Percentiles rank a stretch among this genome's conserved stretches.
phyloP scores from a whole-genome alignment of 371 early-diverging fungal genomes.

The Zychaea mexicana region DNA sequence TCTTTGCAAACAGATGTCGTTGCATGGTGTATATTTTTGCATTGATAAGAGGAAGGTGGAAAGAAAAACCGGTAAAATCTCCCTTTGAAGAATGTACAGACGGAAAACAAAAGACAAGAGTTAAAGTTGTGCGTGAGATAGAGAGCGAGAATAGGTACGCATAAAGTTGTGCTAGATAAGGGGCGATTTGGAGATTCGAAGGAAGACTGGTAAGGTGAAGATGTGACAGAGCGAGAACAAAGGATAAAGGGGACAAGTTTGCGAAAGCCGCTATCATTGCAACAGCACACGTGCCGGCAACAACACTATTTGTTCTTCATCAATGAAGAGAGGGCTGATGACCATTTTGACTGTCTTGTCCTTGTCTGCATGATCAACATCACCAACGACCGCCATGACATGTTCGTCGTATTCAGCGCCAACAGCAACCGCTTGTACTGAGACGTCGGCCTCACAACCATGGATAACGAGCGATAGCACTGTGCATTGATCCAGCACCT shows the following conservation, averaged over 20 bases:
- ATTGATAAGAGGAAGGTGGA: not conserved
- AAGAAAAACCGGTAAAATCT: not conserved
- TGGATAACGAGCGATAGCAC: conserved; percentile 47
- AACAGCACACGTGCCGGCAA: conserved; percentile 46
- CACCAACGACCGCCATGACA: conserved; percentile 44
- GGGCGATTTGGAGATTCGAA: no score
- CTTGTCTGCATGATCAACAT: conserved; percentile 25
- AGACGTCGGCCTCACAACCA: conserved; percentile 49
- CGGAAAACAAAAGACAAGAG: no score
- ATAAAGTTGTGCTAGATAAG: not conserved
- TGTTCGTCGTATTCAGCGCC: conserved; percentile 44
- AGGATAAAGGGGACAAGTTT: not conserved
- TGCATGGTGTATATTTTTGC: not conserved
- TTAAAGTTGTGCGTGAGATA: no score
- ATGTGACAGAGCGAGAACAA: not conserved
- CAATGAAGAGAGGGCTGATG: conserved; percentile 46
- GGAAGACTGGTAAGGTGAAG: not conserved
- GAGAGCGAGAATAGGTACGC: not conserved
- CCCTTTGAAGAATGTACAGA: not conserved
- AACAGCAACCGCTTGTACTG: conserved; percentile 31
- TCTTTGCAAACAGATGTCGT: no score
- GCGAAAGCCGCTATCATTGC: conserved; percentile 18
- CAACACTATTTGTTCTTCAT: conserved; percentile 45
- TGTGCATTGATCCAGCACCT: conserved; percentile 36
- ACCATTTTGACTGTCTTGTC: conserved; percentile 34